Percentiles rank a stretch among this genome's conserved stretches.
phyloP scores from a whole-genome alignment of 192 early-diverging fungal genomes.

The Entophlyctis luteolus region DNA sequence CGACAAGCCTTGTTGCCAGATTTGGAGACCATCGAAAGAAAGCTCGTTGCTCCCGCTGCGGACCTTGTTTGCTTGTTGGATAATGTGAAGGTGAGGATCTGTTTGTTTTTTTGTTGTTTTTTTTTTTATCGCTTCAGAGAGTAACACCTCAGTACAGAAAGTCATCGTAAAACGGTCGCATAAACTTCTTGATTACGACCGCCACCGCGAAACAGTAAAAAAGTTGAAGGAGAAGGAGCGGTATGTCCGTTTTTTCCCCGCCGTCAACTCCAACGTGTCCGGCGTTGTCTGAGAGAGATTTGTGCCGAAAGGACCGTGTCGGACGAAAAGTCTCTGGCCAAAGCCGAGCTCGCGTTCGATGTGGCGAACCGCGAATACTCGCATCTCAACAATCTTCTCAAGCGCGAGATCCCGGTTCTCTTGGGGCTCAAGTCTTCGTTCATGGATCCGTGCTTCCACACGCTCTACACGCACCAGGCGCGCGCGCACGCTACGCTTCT shows the following conservation, averaged over 20 bases:
- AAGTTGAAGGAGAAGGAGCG: conserved; percentile 61
- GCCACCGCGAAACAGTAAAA: conserved; percentile 65
- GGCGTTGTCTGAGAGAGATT: too few relatives aligned
- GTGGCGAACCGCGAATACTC: conserved; percentile 81
- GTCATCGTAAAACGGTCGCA: conserved; percentile 85
- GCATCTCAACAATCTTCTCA: conserved; percentile 75
- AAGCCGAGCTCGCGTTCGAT: conserved; percentile 68
- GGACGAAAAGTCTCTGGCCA: conserved; percentile 48
- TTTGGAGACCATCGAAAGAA: conserved; percentile 68
- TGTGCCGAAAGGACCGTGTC: conserved; percentile 32
- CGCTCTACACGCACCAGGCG: conserved; percentile 79
- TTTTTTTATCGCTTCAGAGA: background rate
- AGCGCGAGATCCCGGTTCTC: conserved; percentile 74
- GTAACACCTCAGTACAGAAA: conserved; percentile 35
- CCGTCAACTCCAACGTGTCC: too few relatives aligned
- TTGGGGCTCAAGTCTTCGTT: conserved; percentile 69
- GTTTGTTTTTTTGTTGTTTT: background rate
- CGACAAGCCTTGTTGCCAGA: conserved; percentile 61
- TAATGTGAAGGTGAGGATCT: conserved; percentile 56
- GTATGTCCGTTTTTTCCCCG: background rate
- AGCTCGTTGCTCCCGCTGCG: conserved; percentile 71
- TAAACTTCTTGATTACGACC: conserved; percentile 91
- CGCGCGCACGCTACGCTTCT: conserved; percentile 67
- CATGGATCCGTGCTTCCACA: conserved; percentile 82
- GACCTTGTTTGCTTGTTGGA: conserved; percentile 74